phyloP scores from a whole-genome alignment of 2,329 filamentous ascomycete species.

The Fusarium liriodendri region DNA sequence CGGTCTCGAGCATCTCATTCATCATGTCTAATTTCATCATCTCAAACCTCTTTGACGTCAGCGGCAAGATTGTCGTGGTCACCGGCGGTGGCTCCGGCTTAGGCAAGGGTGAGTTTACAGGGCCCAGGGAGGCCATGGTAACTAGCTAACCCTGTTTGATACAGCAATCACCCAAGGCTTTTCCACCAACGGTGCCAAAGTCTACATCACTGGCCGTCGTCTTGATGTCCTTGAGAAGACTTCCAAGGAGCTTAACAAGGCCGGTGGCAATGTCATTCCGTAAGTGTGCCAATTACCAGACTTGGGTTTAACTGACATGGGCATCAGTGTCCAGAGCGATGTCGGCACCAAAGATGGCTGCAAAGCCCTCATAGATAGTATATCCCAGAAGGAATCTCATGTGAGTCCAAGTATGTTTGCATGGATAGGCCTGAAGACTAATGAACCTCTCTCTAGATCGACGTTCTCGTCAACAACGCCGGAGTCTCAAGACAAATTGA shows the following conservation, averaged over 20 bases:
- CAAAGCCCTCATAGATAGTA: not conserved
- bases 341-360: not conserved
- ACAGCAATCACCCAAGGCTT: not conserved
- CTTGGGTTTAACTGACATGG: not conserved
- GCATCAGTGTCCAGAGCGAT: not conserved
- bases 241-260: not conserved
- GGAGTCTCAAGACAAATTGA: not conserved
- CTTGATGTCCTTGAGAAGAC: not conserved
- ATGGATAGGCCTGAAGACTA: not conserved
- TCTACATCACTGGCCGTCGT: not conserved
- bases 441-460: not conserved
- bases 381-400: not conserved
- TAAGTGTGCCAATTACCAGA: not conserved
- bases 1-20: not conserved
- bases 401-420: not conserved
- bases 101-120: not conserved
- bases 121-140: not conserved
- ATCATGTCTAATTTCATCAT: not conserved
- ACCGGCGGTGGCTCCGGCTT: not conserved
- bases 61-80: not conserved
- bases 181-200: not conserved
- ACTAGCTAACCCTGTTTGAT: not conserved
- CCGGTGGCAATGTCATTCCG: not conserved
- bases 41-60: not conserved
- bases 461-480: not conserved